Conservation (phyloP, 257 asterid species). For the Haberlea rhodopensis region DNA sequence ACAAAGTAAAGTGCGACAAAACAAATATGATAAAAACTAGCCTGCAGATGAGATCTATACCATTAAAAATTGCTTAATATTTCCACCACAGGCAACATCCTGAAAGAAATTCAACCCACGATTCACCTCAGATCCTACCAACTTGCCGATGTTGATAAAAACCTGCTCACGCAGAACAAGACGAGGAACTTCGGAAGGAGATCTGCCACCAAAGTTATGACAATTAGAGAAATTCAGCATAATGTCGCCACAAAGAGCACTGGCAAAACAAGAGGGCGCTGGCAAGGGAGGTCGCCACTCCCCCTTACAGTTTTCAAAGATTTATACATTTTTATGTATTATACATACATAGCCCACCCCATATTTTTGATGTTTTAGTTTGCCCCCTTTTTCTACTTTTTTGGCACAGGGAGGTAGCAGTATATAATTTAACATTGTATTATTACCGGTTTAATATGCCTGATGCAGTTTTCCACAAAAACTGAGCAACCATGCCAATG, state of each 20-base stretch:
- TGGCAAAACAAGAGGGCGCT: neutral
- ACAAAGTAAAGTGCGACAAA: neutral
- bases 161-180: constrained; percentile 54
- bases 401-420: neutral
- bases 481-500: constrained; percentile 56
- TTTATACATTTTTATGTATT: neutral
- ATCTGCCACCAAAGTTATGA: constrained; percentile 31
- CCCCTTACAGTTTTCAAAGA: neutral
- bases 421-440: neutral
- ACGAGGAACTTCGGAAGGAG: constrained; percentile 56
- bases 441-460: constrained; percentile 46
- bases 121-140: constrained; percentile 53
- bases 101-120: constrained; percentile 52
- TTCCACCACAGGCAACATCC: constrained; percentile 60
- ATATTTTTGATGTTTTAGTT: neutral
- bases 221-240: constrained; percentile 16
- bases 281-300: neutral
- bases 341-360: neutral
- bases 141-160: constrained; percentile 51
- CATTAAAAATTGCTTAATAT: constrained; percentile 57
- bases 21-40: neutral
- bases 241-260: constrained; percentile 1
- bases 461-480: constrained; percentile 62
- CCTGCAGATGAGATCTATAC: constrained; percentile 29
- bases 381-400: too few relatives aligned